Evolutionary conservation across 352 stramenopile genomes (phyloP).

Genomic region (Phytophthora cactorum): DNA sequence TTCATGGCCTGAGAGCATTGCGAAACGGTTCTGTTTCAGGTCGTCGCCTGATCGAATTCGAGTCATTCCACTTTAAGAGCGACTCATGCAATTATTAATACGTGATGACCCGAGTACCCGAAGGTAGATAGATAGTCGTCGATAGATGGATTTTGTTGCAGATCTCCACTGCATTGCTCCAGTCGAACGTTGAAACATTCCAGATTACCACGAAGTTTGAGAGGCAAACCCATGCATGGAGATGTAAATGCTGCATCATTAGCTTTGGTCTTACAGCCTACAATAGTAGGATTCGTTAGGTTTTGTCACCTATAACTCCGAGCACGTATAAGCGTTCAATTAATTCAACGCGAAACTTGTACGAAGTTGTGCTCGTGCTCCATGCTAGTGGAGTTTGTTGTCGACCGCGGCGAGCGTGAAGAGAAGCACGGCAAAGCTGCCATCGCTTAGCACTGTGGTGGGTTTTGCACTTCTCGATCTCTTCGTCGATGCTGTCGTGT

Average conservation of each 20-base stretch:
- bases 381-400: neutral
- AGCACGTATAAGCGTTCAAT: too few species aligned
- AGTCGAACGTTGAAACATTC: slow-evolving; percentile 7
- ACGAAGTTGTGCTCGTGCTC: slow-evolving; percentile 2
- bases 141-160: neutral
- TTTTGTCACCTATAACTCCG: too few species aligned
- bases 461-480: neutral
- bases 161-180: neutral
- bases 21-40: neutral
- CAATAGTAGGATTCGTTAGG: too few species aligned
- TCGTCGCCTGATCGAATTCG: too few species aligned
- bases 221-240: neutral
- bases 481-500: neutral
- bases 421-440: neutral
- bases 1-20: neutral
- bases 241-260: too few species aligned
- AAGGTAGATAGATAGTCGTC: too few species aligned
- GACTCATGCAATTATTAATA: too few species aligned
- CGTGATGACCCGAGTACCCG: too few species aligned
- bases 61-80: too few species aligned
- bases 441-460: neutral
- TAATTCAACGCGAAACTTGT: too few species aligned
- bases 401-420: neutral
- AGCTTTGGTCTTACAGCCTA: too few species aligned
- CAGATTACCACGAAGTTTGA: neutral